phyloP scores from a whole-genome alignment of 2,329 filamentous ascomycete genomes.

The Phaeomoniella chlamydospora region DNA sequence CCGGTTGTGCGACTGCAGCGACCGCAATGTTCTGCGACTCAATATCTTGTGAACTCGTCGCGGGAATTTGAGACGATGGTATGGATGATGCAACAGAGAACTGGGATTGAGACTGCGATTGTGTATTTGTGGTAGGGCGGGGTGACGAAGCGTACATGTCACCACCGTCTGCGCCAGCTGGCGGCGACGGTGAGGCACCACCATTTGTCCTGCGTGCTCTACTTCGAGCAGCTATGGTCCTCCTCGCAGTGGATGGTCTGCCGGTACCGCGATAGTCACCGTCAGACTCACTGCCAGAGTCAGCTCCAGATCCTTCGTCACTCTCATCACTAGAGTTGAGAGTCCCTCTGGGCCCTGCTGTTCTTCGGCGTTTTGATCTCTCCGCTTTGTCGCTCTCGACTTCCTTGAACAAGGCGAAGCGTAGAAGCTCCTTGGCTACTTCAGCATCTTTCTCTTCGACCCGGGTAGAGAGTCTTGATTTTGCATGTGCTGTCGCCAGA shows the following conservation, averaged over 20 bases:
- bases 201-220: conserved; percentile 15
- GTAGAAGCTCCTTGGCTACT: conserved; percentile 75
- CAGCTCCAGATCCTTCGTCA: conserved; percentile 29
- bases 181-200: conserved; percentile 19
- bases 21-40: conserved; percentile 25
- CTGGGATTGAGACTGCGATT: conserved; percentile 36
- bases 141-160: conserved; percentile 22
- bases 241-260: conserved; percentile 12
- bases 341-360: conserved; percentile 28
- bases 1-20: conserved; percentile 19
- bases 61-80: conserved; percentile 59
- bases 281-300: conserved; percentile 14
- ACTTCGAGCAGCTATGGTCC: conserved; percentile 9
- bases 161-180: conserved; percentile 33
- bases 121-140: conserved; percentile 11
- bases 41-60: conserved; percentile 27
- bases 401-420: conserved; percentile 96
- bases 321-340: conserved; percentile 46
- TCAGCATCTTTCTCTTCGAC: conserved; percentile 83
- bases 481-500: conserved; percentile 89
- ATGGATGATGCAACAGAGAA: conserved; percentile 67
- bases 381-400: conserved; percentile 60
- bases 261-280: conserved; percentile 12
- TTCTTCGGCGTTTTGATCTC: conserved; percentile 70
- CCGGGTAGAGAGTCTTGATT: conserved; percentile 71